These are phyloP conservation scores for Marsdenia floribunda DNA, from an alignment of 257 asterid species.

Conservation along the genomic window DNA sequence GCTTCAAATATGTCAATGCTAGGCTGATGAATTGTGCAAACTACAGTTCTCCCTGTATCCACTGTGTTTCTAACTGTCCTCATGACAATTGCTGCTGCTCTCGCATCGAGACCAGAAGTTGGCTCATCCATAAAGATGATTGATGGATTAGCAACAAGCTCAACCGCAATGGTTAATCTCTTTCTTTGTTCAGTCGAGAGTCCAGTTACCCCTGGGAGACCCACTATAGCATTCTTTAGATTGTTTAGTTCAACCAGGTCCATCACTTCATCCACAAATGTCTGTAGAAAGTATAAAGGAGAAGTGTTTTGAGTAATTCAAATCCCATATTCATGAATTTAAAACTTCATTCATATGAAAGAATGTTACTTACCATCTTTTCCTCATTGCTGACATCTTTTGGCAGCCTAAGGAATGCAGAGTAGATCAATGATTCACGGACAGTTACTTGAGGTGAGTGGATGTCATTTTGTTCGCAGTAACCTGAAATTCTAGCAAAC, in stretches of 20 bases:
- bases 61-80: slow-evolving; percentile 69
- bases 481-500: slow-evolving; percentile 65
- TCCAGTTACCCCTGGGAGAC: slow-evolving; percentile 57
- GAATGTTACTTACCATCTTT: slow-evolving; percentile 34
- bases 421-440: slow-evolving; percentile 51
- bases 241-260: slow-evolving; percentile 52
- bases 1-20: slow-evolving; percentile 65
- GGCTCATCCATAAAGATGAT: slow-evolving; percentile 75
- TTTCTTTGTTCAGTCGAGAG: slow-evolving; percentile 61
- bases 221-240: slow-evolving; percentile 52
- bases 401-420: slow-evolving; percentile 60
- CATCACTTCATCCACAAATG: slow-evolving; percentile 57
- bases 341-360: not conserved
- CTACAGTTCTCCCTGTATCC: slow-evolving; percentile 72
- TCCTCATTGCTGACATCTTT: slow-evolving; percentile 39
- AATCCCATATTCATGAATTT: not conserved
- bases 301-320: not conserved
- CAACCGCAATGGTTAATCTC: slow-evolving; percentile 66
- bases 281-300: slow-evolving; percentile 23
- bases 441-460: slow-evolving; percentile 73
- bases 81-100: slow-evolving; percentile 74
- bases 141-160: slow-evolving; percentile 67
- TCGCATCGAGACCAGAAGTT: slow-evolving; percentile 70
- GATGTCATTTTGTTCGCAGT: slow-evolving; percentile 62
- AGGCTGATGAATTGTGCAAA: slow-evolving; percentile 73